phyloP scores from a whole-genome alignment of 2,329 filamentous ascomycete species.

The Fusarium veterinarium region DNA sequence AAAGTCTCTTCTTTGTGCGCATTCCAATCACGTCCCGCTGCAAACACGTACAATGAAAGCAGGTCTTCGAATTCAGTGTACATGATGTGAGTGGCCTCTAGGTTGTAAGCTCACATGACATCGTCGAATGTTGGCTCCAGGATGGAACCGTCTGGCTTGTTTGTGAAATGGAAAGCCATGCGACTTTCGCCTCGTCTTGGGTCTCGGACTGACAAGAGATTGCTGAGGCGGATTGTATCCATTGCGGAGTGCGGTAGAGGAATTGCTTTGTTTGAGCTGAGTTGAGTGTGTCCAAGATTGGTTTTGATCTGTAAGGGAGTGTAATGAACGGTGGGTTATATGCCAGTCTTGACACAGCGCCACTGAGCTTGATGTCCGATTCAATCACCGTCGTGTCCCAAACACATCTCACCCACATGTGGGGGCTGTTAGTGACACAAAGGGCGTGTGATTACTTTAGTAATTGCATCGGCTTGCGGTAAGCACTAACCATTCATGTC shows the following conservation, averaged over 20 bases:
- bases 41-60: neutral
- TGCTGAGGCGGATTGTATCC: neutral
- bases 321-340: neutral
- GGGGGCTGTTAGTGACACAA: neutral
- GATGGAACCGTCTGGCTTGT: neutral
- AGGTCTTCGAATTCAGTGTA: neutral
- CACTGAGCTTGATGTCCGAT: neutral
- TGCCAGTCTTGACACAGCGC: neutral
- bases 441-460: neutral
- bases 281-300: no score
- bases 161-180: neutral
- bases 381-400: accelerated
- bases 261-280: neutral
- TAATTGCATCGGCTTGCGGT: accelerated
- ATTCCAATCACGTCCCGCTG: neutral
- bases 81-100: neutral
- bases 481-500: neutral
- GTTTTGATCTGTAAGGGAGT: no score
- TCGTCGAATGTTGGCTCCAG: neutral
- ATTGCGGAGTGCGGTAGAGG: neutral
- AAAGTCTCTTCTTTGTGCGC: neutral
- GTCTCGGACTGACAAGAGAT: no score
- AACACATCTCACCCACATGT: neutral
- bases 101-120: neutral
- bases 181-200: neutral